Evolutionary conservation across 2,329 filamentous ascomycete genomes (phyloP).

Genomic region (Ascosphaera pollenicola): DNA sequence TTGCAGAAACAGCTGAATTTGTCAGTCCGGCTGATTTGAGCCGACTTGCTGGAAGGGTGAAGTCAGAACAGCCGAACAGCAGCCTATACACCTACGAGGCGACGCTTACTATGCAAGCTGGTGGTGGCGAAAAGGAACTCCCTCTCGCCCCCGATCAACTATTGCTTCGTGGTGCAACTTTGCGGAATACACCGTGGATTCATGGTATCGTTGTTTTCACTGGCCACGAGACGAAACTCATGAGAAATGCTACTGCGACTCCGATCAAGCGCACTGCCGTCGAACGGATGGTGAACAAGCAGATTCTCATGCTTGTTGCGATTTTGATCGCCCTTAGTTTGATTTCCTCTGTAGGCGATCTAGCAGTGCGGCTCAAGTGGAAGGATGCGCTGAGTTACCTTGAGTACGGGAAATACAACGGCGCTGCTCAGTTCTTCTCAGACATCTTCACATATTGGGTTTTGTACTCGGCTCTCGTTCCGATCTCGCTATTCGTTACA

Average conservation of each 20-base stretch:
- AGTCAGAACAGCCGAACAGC: slow-evolving; percentile 94
- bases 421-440: slow-evolving; percentile 65
- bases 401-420: slow-evolving; percentile 37
- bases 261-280: slow-evolving; percentile 55
- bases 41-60: slow-evolving; percentile 62
- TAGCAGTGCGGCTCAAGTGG: slow-evolving; percentile 50
- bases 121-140: slow-evolving; percentile 82
- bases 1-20: slow-evolving; percentile 74
- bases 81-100: slow-evolving; percentile 97
- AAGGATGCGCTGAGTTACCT: slow-evolving; percentile 49
- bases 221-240: slow-evolving; percentile 94
- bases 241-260: slow-evolving; percentile 92
- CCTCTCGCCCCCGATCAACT: slow-evolving; percentile 78
- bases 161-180: slow-evolving; percentile 72
- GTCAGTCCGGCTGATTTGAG: slow-evolving; percentile 75
- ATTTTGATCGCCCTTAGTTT: slow-evolving; percentile 71
- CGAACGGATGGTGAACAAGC: slow-evolving; percentile 43
- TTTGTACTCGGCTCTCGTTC: slow-evolving; percentile 84
- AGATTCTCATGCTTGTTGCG: slow-evolving; percentile 73
- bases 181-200: slow-evolving; percentile 93
- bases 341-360: slow-evolving; percentile 75
- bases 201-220: slow-evolving; percentile 94
- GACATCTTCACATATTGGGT: slow-evolving; percentile 99
- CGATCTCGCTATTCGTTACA: slow-evolving; percentile 93
- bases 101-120: slow-evolving; percentile 72